phyloP scores from a whole-genome alignment of 148 eudicot species.

The Euryodendron excelsum region DNA sequence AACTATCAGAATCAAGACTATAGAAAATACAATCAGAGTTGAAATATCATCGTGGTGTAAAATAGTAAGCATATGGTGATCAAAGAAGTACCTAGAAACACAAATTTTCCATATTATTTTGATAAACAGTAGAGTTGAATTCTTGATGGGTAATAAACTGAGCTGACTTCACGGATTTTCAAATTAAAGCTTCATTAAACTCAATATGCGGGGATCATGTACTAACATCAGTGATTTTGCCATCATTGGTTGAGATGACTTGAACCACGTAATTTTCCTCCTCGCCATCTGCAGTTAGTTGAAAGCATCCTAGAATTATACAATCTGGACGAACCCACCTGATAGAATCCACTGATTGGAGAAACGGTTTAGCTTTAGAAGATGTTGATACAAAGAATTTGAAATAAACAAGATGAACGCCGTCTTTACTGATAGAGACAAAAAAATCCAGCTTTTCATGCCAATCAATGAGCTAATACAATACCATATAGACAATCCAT shows the following conservation, averaged over 20 bases:
- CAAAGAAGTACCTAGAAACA: not conserved
- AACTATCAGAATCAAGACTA: not conserved
- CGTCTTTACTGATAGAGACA: not conserved
- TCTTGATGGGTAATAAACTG: too few species aligned
- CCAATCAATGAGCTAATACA: not conserved
- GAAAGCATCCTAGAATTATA: constrained; percentile 70
- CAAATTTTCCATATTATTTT: too few species aligned
- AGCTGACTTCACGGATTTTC: too few species aligned
- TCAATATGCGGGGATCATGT: constrained; percentile 4
- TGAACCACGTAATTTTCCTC: constrained; percentile 79
- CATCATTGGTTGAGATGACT: constrained; percentile 59
- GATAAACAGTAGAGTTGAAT: too few species aligned
- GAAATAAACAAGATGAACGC: not conserved
- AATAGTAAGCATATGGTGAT: not conserved
- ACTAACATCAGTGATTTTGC: constrained; percentile 60
- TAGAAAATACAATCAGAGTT: not conserved
- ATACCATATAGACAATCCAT: not conserved
- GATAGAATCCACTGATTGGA: constrained; percentile 66
- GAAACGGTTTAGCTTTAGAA: constrained; percentile 11
- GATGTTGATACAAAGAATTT: not conserved
- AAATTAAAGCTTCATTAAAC: not conserved
- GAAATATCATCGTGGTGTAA: not conserved
- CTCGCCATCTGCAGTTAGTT: constrained; percentile 46
- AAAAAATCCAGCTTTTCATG: not conserved
- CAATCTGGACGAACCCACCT: constrained; percentile 88